phyloP scores from a whole-genome alignment of 805 yeast genomes.

The Wickerhamiella kazuoi region DNA sequence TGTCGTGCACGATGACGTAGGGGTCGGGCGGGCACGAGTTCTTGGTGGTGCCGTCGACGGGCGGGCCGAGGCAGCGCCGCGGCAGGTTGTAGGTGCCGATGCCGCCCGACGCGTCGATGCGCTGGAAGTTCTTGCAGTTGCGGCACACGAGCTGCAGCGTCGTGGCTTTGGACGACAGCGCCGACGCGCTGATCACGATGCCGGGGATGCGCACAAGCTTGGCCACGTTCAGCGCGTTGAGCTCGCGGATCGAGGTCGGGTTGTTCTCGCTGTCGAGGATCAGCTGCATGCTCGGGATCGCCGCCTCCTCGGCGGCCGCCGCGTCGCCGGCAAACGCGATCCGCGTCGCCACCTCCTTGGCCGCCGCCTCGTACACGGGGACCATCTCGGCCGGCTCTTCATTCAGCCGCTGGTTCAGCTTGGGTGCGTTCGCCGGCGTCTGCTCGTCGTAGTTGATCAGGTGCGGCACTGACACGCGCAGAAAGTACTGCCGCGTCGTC shows the following conservation, averaged over 20 bases:
- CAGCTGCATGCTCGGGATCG: slow-evolving; percentile 69
- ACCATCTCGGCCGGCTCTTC: slow-evolving; percentile 82
- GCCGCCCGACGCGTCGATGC: slow-evolving; percentile 42
- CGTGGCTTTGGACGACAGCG: slow-evolving; percentile 75
- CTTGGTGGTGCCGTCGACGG: slow-evolving; percentile 26
- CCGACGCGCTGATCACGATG: slow-evolving; percentile 79
- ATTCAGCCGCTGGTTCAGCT: slow-evolving; percentile 60
- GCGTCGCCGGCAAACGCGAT: slow-evolving; percentile 21
- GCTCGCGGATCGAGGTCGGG: slow-evolving; percentile 55
- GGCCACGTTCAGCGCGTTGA: slow-evolving; percentile 75
- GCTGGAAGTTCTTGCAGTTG: slow-evolving; percentile 64
- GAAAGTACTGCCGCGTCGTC: slow-evolving; percentile 50
- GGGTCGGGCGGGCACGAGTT: slow-evolving; percentile 82
- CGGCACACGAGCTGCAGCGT: slow-evolving; percentile 71
- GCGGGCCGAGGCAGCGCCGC: slow-evolving; percentile 41
- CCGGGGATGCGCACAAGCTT: slow-evolving; percentile 86
- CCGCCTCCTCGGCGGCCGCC: slow-evolving; percentile 3
- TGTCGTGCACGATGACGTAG: slow-evolving; percentile 81
- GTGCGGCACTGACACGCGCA: slow-evolving; percentile 68
- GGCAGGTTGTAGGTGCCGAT: slow-evolving; percentile 60
- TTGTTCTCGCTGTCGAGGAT: slow-evolving; percentile 57
- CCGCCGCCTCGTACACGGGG: slow-evolving; percentile 57
- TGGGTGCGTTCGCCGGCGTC: too few relatives aligned
- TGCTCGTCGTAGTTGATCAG: slow-evolving; percentile 78
- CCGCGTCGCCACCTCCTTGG: slow-evolving; percentile 52